Evolutionary conservation across 2,329 filamentous ascomycete species (phyloP).

Genomic region (Penicillium sp.): DNA sequence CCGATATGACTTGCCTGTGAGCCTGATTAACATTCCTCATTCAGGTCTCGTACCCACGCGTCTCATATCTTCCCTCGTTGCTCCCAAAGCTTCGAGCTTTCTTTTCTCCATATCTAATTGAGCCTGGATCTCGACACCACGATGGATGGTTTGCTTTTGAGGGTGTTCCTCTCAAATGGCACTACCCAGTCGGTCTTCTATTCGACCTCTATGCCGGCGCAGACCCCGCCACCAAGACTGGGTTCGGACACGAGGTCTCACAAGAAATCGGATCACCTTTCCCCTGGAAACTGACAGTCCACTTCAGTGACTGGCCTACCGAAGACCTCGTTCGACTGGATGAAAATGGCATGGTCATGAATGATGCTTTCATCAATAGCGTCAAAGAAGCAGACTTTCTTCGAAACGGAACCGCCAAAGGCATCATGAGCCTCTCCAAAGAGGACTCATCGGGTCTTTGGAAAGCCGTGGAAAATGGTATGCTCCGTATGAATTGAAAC

Average conservation of each 20-base stretch:
- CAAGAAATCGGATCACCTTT: constrained; percentile 38
- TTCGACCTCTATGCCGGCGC: constrained; percentile 70
- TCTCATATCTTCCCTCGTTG: constrained; percentile 71
- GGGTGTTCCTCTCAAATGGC: constrained; percentile 71
- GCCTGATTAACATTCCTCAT: neutral
- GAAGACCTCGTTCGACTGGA: constrained; percentile 64
- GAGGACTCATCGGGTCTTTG: constrained; percentile 81
- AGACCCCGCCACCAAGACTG: constrained; percentile 45
- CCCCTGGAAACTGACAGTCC: constrained; percentile 67
- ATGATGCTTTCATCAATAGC: constrained; percentile 69
- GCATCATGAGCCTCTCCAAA: constrained; percentile 86
- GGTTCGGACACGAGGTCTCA: constrained; percentile 24
- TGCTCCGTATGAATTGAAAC: constrained; percentile 28
- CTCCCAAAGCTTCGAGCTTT: constrained; percentile 65
- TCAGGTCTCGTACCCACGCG: constrained; percentile 64
- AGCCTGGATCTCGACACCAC: constrained; percentile 55
- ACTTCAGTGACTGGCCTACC: constrained; percentile 62
- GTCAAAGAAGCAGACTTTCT: constrained; percentile 85
- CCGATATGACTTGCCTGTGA: neutral
- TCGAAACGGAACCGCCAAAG: constrained; percentile 83
- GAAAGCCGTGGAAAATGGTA: constrained; percentile 75
- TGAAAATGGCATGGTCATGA: constrained; percentile 57
- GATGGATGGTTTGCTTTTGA: constrained; percentile 69
- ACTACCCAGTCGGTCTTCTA: constrained; percentile 69
- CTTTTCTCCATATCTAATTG: constrained; percentile 62